Conservation (phyloP, 1,139 yeast species). For the Eremothecium sinecaudum region DNA sequence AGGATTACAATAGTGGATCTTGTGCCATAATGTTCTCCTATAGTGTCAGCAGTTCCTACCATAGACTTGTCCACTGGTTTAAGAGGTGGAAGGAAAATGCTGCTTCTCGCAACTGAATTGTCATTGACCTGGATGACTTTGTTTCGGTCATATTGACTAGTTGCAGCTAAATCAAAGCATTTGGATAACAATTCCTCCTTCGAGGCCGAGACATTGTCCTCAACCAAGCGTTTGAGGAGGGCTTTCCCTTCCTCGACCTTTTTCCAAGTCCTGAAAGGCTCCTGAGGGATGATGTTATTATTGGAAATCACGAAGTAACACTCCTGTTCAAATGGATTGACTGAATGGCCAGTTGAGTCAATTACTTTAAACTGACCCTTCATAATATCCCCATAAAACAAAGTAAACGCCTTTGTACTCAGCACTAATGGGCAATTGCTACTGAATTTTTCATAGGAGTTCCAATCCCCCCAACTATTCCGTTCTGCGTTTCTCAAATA, state of each 20-base stretch:
- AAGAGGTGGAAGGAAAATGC: conserved; percentile 66
- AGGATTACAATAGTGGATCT: conserved; percentile 78
- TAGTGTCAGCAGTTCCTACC: conserved; percentile 28
- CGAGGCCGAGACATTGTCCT: conserved; percentile 23
- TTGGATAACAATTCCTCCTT: conserved; percentile 40
- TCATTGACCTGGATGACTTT: conserved; percentile 25
- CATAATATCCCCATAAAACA: conserved; percentile 57
- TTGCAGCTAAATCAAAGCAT: conserved; percentile 48
- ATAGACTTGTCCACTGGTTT: conserved; percentile 27
- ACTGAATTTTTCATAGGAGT: conserved; percentile 26
- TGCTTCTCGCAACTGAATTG: conserved; percentile 41
- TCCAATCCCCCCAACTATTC: conserved; percentile 39
- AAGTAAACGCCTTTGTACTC: conserved; percentile 73
- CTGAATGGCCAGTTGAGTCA: conserved; percentile 26
- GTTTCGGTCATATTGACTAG: conserved; percentile 28
- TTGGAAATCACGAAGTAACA: conserved; percentile 24
- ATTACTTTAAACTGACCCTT: conserved; percentile 31
- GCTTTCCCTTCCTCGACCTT: conserved; percentile 50
- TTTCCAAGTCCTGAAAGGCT: conserved; percentile 53
- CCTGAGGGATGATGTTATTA: conserved; percentile 27
- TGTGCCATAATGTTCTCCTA: conserved; percentile 69
- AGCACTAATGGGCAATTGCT: conserved; percentile 29
- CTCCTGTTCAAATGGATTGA: conserved; percentile 39
- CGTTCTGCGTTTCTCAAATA: conserved; percentile 35
- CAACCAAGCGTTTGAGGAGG: conserved; percentile 36